These are phyloP conservation scores for Fusarium pseudograminearum DNA, from an alignment of 2,329 filamentous ascomycete genomes.

Conservation along the genomic window DNA sequence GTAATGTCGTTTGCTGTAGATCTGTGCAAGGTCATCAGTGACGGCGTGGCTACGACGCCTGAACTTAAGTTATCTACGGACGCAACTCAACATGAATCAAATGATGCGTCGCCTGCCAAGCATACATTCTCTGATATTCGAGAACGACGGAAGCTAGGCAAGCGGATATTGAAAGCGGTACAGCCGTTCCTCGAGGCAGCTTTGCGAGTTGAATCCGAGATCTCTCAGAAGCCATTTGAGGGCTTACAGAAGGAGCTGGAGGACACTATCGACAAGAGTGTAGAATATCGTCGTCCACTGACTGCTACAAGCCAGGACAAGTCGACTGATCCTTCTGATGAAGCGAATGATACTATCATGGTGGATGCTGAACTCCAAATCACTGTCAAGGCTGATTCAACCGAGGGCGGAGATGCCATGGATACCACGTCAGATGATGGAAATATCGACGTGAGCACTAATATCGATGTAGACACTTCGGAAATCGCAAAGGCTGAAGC, in stretches of 20 bases:
- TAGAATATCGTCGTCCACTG: slow-evolving; percentile 65
- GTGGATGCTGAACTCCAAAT: slow-evolving; percentile 63
- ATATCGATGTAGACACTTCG: slow-evolving; percentile 62
- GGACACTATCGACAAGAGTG: slow-evolving; percentile 74
- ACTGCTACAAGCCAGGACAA: slow-evolving; percentile 54
- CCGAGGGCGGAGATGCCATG: slow-evolving; percentile 51
- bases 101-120: slow-evolving; percentile 64
- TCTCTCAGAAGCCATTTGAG: slow-evolving; percentile 77
- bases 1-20: slow-evolving; percentile 68
- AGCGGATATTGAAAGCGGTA: slow-evolving; percentile 86
- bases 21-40: slow-evolving; percentile 65
- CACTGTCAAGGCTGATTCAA: slow-evolving; percentile 54
- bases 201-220: slow-evolving; percentile 82
- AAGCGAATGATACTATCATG: slow-evolving; percentile 64
- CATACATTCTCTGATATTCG: slow-evolving; percentile 75
- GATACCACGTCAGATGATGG: slow-evolving; percentile 53
- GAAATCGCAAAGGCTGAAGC: slow-evolving; percentile 48
- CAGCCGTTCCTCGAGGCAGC: slow-evolving; percentile 83
- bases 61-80: slow-evolving; percentile 44
- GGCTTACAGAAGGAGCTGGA: slow-evolving; percentile 80
- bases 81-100: slow-evolving; percentile 50
- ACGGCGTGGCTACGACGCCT: slow-evolving; percentile 62
- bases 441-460: slow-evolving; percentile 60
- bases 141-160: slow-evolving; percentile 85
- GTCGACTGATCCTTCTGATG: slow-evolving; percentile 55